phyloP scores from a whole-genome alignment of 805 yeast species.

The Hanseniaspora occidentalis region DNA sequence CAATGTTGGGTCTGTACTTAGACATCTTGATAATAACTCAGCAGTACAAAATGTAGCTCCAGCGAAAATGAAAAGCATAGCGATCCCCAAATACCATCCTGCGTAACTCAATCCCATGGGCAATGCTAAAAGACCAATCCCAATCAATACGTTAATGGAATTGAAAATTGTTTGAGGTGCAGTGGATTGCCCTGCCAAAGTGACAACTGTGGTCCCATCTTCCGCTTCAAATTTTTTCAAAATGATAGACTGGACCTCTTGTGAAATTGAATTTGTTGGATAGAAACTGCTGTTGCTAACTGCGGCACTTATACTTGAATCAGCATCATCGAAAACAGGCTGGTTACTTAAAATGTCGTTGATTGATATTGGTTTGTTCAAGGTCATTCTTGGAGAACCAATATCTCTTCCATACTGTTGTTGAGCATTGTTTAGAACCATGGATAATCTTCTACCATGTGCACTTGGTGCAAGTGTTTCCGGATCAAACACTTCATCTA shows the following conservation, averaged over 20 bases:
- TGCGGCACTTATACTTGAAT: background rate
- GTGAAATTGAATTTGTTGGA: constrained; percentile 23
- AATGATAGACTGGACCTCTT: constrained; percentile 31
- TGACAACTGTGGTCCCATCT: constrained; percentile 59
- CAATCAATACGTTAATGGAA: constrained; percentile 64
- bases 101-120: constrained; percentile 58
- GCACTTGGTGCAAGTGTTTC: constrained; percentile 52
- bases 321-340: background rate
- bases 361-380: constrained; percentile 7
- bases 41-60: constrained; percentile 67
- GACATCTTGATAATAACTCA: constrained; percentile 52
- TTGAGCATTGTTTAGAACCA: constrained; percentile 28
- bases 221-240: constrained; percentile 33
- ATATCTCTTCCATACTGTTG: constrained; percentile 19
- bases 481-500: constrained; percentile 57
- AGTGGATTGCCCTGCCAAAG: constrained; percentile 72
- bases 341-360: constrained; percentile 8
- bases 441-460: constrained; percentile 52
- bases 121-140: constrained; percentile 61
- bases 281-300: constrained; percentile 10
- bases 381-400: constrained; percentile 17
- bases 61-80: constrained; percentile 49
- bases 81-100: constrained; percentile 60
- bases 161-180: constrained; percentile 68
- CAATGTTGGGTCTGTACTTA: constrained; percentile 69